Conservation (phyloP, 345 rosid genomes). For the Melaleuca alternifolia region DNA sequence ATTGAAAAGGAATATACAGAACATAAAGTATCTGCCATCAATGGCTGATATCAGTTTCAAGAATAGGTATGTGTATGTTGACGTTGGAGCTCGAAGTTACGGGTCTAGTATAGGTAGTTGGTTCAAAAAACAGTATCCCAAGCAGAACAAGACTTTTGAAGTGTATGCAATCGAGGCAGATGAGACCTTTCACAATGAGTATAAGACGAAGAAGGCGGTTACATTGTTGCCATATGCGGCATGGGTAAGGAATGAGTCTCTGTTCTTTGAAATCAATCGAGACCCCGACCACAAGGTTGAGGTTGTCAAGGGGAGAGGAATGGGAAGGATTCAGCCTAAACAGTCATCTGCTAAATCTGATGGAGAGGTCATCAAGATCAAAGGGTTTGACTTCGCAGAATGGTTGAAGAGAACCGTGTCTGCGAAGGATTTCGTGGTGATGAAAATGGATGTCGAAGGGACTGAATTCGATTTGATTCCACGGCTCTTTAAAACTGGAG, state of each 20-base stretch:
- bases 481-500: slow-evolving; percentile 73
- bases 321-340: slow-evolving; percentile 93
- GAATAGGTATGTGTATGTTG: slow-evolving; percentile 82
- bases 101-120: slow-evolving; percentile 98
- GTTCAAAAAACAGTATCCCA: slow-evolving; percentile 93
- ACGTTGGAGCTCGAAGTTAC: slow-evolving; percentile 91
- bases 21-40: slow-evolving; percentile 65
- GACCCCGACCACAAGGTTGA: slow-evolving; percentile 59
- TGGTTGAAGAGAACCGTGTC: slow-evolving; percentile 86
- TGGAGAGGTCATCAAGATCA: slow-evolving; percentile 63
- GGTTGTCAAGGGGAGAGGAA: slow-evolving; percentile 67
- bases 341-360: slow-evolving; percentile 13
- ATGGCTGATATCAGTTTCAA: slow-evolving; percentile 89
- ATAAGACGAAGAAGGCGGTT: slow-evolving; percentile 49
- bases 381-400: slow-evolving; percentile 86
- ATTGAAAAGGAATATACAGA: slow-evolving; percentile 67
- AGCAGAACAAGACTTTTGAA: slow-evolving; percentile 82
- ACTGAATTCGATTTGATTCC: slow-evolving; percentile 94
- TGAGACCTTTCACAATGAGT: slow-evolving; percentile 57
- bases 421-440: slow-evolving; percentile 80
- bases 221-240: slow-evolving; percentile 84
- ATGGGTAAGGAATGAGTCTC: slow-evolving; percentile 86
- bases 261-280: slow-evolving; percentile 70
- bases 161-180: slow-evolving; percentile 93
- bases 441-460: slow-evolving; percentile 99